Percentiles rank a stretch among this genome's conserved stretches.
phyloP scores from a whole-genome alignment of 306 rosid species.

The Heteromeles arbutifolia region DNA sequence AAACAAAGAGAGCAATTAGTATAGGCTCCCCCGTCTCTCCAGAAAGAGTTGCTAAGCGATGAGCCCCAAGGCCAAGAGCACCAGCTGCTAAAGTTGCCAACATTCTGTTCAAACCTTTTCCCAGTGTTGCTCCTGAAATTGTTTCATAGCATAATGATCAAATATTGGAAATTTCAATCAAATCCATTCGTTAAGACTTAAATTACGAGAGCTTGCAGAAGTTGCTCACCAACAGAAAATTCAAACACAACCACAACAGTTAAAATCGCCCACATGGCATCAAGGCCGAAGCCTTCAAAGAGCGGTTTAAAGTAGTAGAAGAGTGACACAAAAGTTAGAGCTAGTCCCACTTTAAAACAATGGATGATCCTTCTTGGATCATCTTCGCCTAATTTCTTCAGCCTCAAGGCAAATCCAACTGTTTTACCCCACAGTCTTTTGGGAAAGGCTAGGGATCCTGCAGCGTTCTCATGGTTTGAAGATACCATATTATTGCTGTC shows the following conservation, averaged over 20 bases:
- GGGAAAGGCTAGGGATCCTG: background rate
- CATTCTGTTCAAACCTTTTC: conserved; percentile 32
- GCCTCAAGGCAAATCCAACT: background rate
- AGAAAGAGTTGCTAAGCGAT: conserved; percentile 21
- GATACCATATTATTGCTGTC: background rate
- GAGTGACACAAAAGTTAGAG: conserved; percentile 21
- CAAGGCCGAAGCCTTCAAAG: conserved; percentile 16
- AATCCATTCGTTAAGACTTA: too few species aligned
- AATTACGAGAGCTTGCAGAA: background rate
- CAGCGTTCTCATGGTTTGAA: background rate
- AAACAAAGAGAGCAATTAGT: conserved; percentile 17
- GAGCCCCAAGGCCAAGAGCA: conserved; percentile 26
- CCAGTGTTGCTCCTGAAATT: conserved; percentile 35
- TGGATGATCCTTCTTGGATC: conserved; percentile 24
- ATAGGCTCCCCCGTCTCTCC: conserved; percentile 28
- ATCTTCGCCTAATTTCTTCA: conserved; percentile 17
- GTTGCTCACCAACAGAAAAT: conserved; percentile 22
- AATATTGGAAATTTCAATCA: background rate
- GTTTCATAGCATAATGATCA: too few species aligned
- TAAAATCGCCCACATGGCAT: conserved; percentile 25
- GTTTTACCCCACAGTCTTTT: background rate
- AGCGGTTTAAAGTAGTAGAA: conserved; percentile 22
- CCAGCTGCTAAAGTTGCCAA: conserved; percentile 30
- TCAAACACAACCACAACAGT: conserved; percentile 24
- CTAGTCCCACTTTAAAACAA: conserved; percentile 23